A percentile compares a stretch with the other conserved stretches of the same genome.
Evolutionary conservation across 345 rosid genomes (phyloP).

Genomic region (Hibiscus tridactylites): DNA sequence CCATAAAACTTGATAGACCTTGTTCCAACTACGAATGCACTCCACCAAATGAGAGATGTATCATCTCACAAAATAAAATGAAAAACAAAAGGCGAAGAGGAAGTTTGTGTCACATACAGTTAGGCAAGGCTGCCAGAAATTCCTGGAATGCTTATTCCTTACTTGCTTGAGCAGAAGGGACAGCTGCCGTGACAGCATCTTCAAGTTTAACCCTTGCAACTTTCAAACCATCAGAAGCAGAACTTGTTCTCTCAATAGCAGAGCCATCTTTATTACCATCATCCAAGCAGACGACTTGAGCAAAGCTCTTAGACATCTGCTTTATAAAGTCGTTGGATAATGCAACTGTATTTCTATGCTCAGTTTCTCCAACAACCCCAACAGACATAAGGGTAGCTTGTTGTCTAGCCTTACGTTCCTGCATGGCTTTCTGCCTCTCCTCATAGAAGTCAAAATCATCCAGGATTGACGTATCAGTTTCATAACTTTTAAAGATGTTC

Average conservation of each 20-base stretch:
- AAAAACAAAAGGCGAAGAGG: conserved; percentile 5
- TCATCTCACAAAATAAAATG: conserved; percentile 12
- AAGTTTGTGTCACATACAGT: conserved; percentile 14
- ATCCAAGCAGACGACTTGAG: conserved; percentile 61
- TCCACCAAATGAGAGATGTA: conserved; percentile 19
- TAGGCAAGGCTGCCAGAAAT: conserved; percentile 5
- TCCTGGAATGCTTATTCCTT: conserved; percentile 25
- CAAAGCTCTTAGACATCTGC: conserved; percentile 76
- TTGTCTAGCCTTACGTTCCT: conserved; percentile 69
- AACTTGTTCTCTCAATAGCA: conserved; percentile 19
- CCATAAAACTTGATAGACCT: conserved; percentile 22
- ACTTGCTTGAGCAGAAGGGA: conserved; percentile 38
- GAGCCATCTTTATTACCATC: conserved; percentile 42
- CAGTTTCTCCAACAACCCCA: conserved; percentile 47
- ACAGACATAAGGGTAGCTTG: conserved; percentile 44
- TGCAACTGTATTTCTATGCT: conserved; percentile 34
- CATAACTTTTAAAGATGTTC: conserved; percentile 60
- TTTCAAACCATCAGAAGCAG: conserved; percentile 28
- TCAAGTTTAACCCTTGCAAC: conserved; percentile 36
- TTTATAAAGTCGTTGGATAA: conserved; percentile 49
- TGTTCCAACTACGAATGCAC: conserved; percentile 17
- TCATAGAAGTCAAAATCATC: conserved; percentile 90
- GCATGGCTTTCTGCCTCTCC: conserved; percentile 72
- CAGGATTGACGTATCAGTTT: conserved; percentile 63
- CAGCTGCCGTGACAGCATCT: conserved; percentile 23